Base-by-base conservation (phyloP, 2,329 filamentous ascomycete genomes). In the Cladosporium colombiae region DNA sequence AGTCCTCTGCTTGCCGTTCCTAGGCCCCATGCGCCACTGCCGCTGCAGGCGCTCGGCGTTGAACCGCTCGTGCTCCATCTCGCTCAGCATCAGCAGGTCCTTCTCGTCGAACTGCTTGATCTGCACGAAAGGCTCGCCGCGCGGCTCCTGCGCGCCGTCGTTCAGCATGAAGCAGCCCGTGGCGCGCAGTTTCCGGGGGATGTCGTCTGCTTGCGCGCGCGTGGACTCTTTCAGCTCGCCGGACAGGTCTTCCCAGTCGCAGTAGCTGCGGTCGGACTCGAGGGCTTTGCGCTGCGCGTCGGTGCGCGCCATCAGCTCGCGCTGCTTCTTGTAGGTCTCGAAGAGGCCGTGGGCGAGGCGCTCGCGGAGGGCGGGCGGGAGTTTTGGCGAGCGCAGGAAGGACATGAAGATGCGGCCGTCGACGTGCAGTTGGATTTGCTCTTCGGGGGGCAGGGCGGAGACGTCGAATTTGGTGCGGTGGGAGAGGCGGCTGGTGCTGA, bases 11-110 rank as follows among this genome's bases (percentile, higher is more conserved):
- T 71, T 73, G 31, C 69, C 71, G 46, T 73, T 74, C 44, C 75
- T 57, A 5, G 74, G 72, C 2, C 75, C 75, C 73, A 74, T 74
- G 25, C 72, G 67, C 75, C 75, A 77, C 64, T 77, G 75, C 56
- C 73, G 46, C 66, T 77, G 75, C 60, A 77, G 66, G 11, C 75
- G 65, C 66, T 77, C 75, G 2, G 74, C 74, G 60, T 77, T 77
- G 68, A 76, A 77, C 3, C 75, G 68, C 66, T 76, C 75, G 63
- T 77, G 75, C 67, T 77, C 75, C 71, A 76, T 75, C 60, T 77
- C 74, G 8, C 69, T 71, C 31, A 77, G 65, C 70, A 75, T 73
- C 23, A 75, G 71, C 11, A 77, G 65, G 59, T 77, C 75, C 44
- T 70, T 68, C 3, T 63, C 63, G 27, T 68, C 72, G 66, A 77